A percentile compares a stretch with the other conserved stretches of the same genome.
Evolutionary conservation across 2,329 filamentous ascomycete genomes (phyloP).

Genomic region (Phaeosphaeria sp.): DNA sequence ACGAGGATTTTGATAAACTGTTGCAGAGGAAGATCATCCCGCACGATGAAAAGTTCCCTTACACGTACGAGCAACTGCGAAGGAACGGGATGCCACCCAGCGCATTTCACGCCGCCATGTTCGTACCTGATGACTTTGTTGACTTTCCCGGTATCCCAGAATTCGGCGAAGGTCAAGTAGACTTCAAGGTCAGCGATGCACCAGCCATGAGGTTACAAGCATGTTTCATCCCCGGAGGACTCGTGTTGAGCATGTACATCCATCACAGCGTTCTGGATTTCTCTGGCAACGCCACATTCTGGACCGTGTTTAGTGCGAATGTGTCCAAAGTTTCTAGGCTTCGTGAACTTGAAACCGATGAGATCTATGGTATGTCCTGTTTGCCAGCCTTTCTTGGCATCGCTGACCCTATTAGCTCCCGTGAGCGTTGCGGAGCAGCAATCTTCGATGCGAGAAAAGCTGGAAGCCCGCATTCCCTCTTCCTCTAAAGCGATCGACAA

Average conservation of each 20-base stretch:
- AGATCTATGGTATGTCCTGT: constrained; percentile 14
- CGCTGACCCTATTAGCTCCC: constrained; percentile 24
- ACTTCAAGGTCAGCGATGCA: constrained; percentile 30
- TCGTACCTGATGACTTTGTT: constrained; percentile 38
- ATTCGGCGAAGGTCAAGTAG: constrained; percentile 37
- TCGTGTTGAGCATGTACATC: constrained; percentile 43
- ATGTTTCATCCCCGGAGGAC: constrained; percentile 44
- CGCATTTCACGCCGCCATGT: constrained; percentile 35
- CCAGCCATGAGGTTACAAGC: constrained; percentile 42
- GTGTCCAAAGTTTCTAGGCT: constrained; percentile 28
- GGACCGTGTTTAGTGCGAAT: constrained; percentile 30
- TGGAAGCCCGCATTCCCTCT: constrained; percentile 26
- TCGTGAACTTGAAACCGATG: constrained; percentile 13
- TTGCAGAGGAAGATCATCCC: constrained; percentile 31
- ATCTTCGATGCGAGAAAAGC: constrained; percentile 24
- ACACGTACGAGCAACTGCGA: constrained; percentile 40
- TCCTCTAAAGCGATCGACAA: constrained; percentile 7
- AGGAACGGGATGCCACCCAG: constrained; percentile 40
- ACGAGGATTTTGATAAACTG: constrained; percentile 19
- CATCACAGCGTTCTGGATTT: constrained; percentile 44
- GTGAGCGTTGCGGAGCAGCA: constrained; percentile 29
- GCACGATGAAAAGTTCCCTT: constrained; percentile 24
- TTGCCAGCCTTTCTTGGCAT: not conserved
- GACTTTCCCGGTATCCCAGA: constrained; percentile 33
- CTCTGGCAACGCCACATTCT: constrained; percentile 37